phyloP scores from a whole-genome alignment of 208 protist species.

The Wallacemonas sp. region DNA sequence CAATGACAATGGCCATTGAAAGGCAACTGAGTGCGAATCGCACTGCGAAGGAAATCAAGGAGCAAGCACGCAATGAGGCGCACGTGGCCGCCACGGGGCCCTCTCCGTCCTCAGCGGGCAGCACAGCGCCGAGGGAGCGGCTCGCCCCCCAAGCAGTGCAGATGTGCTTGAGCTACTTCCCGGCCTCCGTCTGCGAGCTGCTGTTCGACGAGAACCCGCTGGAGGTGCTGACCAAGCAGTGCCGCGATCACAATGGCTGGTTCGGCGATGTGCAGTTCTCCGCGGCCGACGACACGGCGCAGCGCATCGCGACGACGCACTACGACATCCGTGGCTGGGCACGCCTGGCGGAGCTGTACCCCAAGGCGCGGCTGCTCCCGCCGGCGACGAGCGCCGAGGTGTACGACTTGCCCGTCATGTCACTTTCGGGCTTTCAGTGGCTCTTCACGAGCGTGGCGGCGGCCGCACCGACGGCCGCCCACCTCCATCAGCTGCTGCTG shows the following conservation, averaged over 20 bases:
- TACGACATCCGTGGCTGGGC: conserved; percentile 65
- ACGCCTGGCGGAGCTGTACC: conserved; percentile 65
- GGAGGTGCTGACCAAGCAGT: conserved; percentile 37
- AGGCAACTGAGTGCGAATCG: conserved; percentile 64
- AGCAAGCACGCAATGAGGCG: background rate
- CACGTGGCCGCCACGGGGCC: background rate
- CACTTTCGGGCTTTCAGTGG: conserved; percentile 53
- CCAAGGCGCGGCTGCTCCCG: conserved; percentile 54
- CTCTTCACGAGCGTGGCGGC: conserved; percentile 58
- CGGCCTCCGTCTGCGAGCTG: conserved; percentile 35
- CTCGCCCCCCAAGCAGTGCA: conserved; percentile 42
- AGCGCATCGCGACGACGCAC: conserved; percentile 33
- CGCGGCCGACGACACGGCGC: conserved; percentile 41
- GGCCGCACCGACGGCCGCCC: conserved; percentile 6
- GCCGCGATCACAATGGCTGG: conserved; percentile 36
- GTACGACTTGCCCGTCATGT: conserved; percentile 18
- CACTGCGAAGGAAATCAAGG: conserved; percentile 6
- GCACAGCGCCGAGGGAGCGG: conserved; percentile 23
- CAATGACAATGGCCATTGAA: conserved; percentile 50
- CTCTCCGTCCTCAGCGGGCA: background rate
- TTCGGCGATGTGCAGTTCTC: conserved; percentile 84
- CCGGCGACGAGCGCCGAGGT: background rate
- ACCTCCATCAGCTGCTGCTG: conserved; percentile 19
- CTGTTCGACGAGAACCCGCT: conserved; percentile 80
- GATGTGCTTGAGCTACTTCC: conserved; percentile 32